Conservation (phyloP, 1,284 basidiomycete species). For the Microbotryum saponariae region DNA sequence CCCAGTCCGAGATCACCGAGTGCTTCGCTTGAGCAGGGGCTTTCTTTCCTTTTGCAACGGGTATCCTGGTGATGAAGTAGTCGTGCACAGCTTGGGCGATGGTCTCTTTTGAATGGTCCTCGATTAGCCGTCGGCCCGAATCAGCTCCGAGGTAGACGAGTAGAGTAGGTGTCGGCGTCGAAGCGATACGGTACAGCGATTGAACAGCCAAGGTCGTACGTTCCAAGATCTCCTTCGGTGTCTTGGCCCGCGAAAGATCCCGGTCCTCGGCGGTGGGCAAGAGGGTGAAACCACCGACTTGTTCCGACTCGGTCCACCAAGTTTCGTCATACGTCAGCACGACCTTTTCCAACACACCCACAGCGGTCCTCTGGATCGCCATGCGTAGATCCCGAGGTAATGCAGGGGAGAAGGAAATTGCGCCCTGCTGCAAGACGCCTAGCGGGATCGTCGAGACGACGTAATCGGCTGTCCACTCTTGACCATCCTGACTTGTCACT, state of each 20-base stretch:
- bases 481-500: conserved; percentile 36
- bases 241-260: background rate
- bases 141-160: conserved; percentile 32
- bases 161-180: conserved; percentile 24
- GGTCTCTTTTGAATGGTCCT: conserved; percentile 30
- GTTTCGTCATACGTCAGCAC: conserved; percentile 43
- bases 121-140: conserved; percentile 23
- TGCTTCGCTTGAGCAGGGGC: conserved; percentile 23
- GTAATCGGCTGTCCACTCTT: conserved; percentile 38
- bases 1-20: conserved; percentile 44
- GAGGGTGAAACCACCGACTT: conserved; percentile 28
- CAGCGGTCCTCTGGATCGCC: conserved; percentile 40
- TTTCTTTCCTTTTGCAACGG: too few relatives aligned
- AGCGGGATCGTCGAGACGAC: conserved; percentile 45
- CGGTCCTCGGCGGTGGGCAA: conserved; percentile 14
- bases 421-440: conserved; percentile 41
- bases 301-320: conserved; percentile 45
- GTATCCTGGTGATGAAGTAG: conserved; percentile 34
- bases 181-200: conserved; percentile 22
- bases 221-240: conserved; percentile 22
- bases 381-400: conserved; percentile 37
- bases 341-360: conserved; percentile 47
- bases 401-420: conserved; percentile 39
- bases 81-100: conserved; percentile 41
- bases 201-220: conserved; percentile 25